phyloP scores from a whole-genome alignment of 1,284 basidiomycete species.

The Austroboletus novae-zelandiae region DNA sequence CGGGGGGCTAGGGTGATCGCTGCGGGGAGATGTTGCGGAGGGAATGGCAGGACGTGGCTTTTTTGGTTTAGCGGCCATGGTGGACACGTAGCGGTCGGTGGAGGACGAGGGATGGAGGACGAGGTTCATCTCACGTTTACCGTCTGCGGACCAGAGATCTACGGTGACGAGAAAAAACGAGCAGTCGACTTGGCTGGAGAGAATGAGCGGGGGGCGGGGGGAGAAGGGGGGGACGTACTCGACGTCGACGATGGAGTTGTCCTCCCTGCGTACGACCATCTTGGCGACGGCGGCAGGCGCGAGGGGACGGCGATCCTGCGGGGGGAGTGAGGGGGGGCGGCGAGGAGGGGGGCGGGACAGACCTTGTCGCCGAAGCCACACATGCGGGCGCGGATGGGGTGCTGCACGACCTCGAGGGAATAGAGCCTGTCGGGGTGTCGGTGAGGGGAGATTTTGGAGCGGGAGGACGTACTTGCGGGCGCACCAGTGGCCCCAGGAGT shows the following conservation, averaged over 20 bases:
- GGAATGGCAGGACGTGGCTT: conserved; percentile 42
- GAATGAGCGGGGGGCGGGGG: conserved; percentile 15
- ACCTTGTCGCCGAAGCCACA: conserved; percentile 96
- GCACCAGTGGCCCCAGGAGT: conserved; percentile 56
- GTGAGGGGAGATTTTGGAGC: conserved; percentile 2
- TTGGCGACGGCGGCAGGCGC: conserved; percentile 87
- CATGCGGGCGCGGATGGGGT: conserved; percentile 86
- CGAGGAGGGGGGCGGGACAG: conserved; percentile 12
- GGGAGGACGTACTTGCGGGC: conserved; percentile 48
- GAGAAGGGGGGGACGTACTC: conserved; percentile 53
- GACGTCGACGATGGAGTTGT: conserved; percentile 68
- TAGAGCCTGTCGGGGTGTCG: conserved; percentile 55
- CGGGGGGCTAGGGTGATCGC: conserved; percentile 38
- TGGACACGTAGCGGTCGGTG: conserved; percentile 62
- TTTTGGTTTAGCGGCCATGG: conserved; percentile 51
- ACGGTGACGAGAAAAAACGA: conserved; percentile 87
- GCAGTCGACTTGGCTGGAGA: conserved; percentile 71
- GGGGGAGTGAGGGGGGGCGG: conserved; percentile 11
- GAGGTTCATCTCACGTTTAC: conserved; percentile 78
- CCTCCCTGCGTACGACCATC: conserved; percentile 68
- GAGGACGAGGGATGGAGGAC: conserved; percentile 79
- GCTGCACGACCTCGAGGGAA: conserved; percentile 79
- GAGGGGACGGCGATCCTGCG: conserved; percentile 83
- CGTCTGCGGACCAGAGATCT: conserved; percentile 84
- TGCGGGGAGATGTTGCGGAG: conserved; percentile 36